Base-by-base conservation (phyloP, 768 basidiomycete genomes). In the Russula abietina region DNA sequence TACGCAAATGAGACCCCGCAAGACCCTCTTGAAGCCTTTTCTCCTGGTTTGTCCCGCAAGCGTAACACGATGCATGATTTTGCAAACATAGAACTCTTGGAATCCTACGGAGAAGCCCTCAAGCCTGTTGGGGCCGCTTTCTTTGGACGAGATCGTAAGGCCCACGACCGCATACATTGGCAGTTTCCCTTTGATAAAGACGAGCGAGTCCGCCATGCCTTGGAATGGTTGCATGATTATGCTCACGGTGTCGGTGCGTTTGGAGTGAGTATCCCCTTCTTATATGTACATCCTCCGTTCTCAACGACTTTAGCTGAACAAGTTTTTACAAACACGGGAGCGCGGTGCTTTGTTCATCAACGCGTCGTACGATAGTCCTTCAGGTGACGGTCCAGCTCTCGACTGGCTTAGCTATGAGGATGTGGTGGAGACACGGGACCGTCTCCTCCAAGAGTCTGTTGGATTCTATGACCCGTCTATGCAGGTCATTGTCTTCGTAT, bases 111-210 rank as follows among this genome's bases (percentile, higher is more conserved):
- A 4, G 59, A 60, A 38, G 62, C 61, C 24, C 45, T 69, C 45
- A 38, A 26, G 17, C 36, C 56, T 1, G 65, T 64, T 28, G n/a
- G 57, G 55, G 46, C 39, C 28, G 68, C 69, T 17, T 59, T 69
- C n/a, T 69, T 69, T 5, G 68, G 68, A 14, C 62, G 64, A 38
- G 57, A 69, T 33, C 66, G 69, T 10, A 61, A 64, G 45, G 65
- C 68, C 11, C 63, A 59, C 28, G 68, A 69, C 26, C 64, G 69
- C 36, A 64, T 69, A 55, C 62, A 67, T 30, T 69, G 69, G 69
- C 48, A 61, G 33, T 69, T 69, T 19, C 64, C 65, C 43, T 57
- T 64, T 36, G 53, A 69, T 43, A 69, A 69, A 54, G 68, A 69
- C 24, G 55, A 60, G 17, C 54, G 61, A 48, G 69, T 69, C 10